These are phyloP conservation scores for Pelargonium myrrhifolium DNA, from an alignment of 441 rosid genomes.

Conservation along the genomic window DNA sequence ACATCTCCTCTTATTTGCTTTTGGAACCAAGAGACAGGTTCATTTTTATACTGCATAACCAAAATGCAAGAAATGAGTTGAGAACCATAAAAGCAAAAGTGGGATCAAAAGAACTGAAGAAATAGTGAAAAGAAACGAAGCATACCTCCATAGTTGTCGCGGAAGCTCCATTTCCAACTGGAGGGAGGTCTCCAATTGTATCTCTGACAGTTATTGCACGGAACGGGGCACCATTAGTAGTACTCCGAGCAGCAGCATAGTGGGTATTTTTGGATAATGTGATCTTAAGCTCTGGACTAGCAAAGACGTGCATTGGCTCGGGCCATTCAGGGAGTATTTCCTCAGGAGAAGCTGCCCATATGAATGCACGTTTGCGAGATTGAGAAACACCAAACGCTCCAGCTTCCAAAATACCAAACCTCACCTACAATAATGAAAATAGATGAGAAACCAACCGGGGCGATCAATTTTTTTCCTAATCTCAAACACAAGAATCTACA, in stretches of 20 bases:
- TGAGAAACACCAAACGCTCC: constrained; percentile 90
- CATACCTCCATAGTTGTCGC: constrained; percentile 38
- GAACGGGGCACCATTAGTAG: constrained; percentile 73
- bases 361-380: constrained; percentile 79
- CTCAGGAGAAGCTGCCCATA: constrained; percentile 92
- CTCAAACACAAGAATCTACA: background rate
- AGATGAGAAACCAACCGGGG: background rate
- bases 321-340: constrained; percentile 91
- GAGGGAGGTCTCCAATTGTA: constrained; percentile 82
- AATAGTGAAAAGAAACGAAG: background rate
- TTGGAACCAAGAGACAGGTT: constrained; percentile 64
- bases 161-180: constrained; percentile 62
- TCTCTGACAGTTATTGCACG: constrained; percentile 87
- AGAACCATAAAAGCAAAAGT: background rate
- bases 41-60: constrained; percentile 43
- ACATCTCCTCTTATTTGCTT: constrained; percentile 51
- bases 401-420: constrained; percentile 86
- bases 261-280: constrained; percentile 36
- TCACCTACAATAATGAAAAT: constrained; percentile 19
- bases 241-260: constrained; percentile 70
- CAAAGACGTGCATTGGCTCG: constrained; percentile 92
- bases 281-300: constrained; percentile 55
- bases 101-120: background rate
- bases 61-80: background rate
- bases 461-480: background rate